Percentiles rank a stretch among this genome's conserved stretches.
Evolutionary conservation across 768 basidiomycete species (phyloP).

Genomic region (Phanerodontia chrysosporium): DNA sequence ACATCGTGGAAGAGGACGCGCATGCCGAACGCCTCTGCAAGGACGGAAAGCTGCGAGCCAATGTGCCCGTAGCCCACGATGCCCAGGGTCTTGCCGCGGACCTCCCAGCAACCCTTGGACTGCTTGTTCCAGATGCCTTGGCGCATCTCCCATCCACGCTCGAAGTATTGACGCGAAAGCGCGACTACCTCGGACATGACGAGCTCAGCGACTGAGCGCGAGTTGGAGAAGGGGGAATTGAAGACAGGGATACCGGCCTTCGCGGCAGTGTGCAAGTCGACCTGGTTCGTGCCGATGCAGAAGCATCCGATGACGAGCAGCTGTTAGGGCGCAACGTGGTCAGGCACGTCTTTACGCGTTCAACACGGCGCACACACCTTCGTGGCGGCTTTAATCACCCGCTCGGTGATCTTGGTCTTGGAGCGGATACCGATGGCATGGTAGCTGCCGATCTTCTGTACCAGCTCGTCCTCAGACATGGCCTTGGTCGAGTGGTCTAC

Average conservation of each 20-base stretch:
- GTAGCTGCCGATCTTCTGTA: slow-evolving; percentile 77
- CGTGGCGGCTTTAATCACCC: slow-evolving; percentile 80
- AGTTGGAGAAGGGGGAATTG: slow-evolving; percentile 99
- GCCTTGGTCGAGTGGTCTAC: slow-evolving; percentile 88
- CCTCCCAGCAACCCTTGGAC: slow-evolving; percentile 96
- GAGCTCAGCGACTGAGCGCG: slow-evolving; percentile 96
- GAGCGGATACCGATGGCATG: slow-evolving; percentile 95
- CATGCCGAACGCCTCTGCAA: slow-evolving; percentile 95
- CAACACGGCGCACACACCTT: slow-evolving; percentile 49
- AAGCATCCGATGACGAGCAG: slow-evolving; percentile 97
- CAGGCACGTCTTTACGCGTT: not conserved
- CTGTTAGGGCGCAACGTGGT: slow-evolving; percentile 36
- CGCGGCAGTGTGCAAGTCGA: slow-evolving; percentile 81
- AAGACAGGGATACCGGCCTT: slow-evolving; percentile 94
- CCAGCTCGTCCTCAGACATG: slow-evolving; percentile 89
- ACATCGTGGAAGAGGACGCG: slow-evolving; percentile 95
- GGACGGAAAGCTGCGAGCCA: slow-evolving; percentile 93
- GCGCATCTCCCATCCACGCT: slow-evolving; percentile 84
- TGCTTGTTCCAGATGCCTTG: slow-evolving; percentile 98
- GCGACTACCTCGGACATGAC: slow-evolving; percentile 93
- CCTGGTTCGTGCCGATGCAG: slow-evolving; percentile 99
- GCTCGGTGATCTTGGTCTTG: slow-evolving; percentile 94
- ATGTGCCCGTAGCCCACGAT: slow-evolving; percentile 99
- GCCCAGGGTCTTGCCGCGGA: slow-evolving; percentile 95
- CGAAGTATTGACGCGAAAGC: slow-evolving; percentile 89